Percentiles rank a stretch among this genome's conserved stretches.
These are phyloP conservation scores for Penicillium crystallinum DNA, from an alignment of 495 filamentous ascomycete genomes.

Conservation along the genomic window DNA sequence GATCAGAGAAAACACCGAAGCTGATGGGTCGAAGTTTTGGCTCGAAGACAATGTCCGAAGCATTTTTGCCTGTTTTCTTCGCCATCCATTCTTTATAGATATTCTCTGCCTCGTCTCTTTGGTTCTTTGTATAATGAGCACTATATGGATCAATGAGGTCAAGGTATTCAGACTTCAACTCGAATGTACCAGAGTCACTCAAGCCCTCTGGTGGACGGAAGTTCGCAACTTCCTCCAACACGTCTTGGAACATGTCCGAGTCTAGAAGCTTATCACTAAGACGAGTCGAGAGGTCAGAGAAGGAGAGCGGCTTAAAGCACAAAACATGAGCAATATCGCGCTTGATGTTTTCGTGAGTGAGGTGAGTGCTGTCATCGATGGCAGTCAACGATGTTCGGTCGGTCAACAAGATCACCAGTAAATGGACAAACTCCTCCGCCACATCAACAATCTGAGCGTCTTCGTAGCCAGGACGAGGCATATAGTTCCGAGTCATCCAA, in stretches of 20 bases:
- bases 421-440: constrained; percentile 90
- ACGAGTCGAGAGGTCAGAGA: constrained; percentile 77
- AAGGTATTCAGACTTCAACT: constrained; percentile 78
- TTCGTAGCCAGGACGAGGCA: constrained; percentile 64
- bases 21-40: constrained; percentile 75
- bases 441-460: constrained; percentile 84
- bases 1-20: constrained; percentile 67
- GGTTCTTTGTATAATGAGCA: constrained; percentile 92
- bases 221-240: constrained; percentile 81
- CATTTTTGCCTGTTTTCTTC: constrained; percentile 76
- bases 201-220: constrained; percentile 89
- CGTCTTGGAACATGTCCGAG: constrained; percentile 79
- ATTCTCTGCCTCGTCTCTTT: constrained; percentile 90
- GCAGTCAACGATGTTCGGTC: constrained; percentile 78
- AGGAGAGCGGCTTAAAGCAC: constrained; percentile 92
- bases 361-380: constrained; percentile 57
- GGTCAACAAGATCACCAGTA: constrained; percentile 84
- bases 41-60: constrained; percentile 87
- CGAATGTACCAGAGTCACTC: constrained; percentile 88
- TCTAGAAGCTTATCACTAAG: constrained; percentile 50
- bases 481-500: constrained; percentile 84
- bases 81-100: constrained; percentile 81
- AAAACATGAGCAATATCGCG: constrained; percentile 89
- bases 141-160: constrained; percentile 90
- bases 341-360: constrained; percentile 66